Evolutionary conservation across 169 alveolate species (phyloP).

Genomic region (Cystoisospora suis): DNA sequence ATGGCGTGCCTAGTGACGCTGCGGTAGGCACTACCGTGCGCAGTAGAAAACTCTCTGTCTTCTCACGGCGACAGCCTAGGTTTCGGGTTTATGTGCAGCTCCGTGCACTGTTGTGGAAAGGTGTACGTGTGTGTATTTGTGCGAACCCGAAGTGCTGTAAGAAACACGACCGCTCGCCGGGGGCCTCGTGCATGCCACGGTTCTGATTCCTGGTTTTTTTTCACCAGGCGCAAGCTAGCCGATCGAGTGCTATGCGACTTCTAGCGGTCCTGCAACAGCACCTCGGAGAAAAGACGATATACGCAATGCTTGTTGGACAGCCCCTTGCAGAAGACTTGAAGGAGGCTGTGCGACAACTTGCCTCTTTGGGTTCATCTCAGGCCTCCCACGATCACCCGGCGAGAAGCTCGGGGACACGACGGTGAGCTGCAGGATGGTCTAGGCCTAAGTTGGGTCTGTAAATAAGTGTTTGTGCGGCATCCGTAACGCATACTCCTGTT

Average conservation of each 20-base stretch:
- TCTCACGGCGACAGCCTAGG: too few species aligned
- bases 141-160: background rate
- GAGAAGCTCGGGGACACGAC: too few species aligned
- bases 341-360: background rate
- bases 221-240: background rate
- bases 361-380: too few species aligned
- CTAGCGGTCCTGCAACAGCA: background rate
- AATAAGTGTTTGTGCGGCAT: background rate
- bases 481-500: background rate
- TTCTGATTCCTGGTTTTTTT: background rate
- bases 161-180: too few species aligned
- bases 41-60: too few species aligned
- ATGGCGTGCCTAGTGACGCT: too few species aligned
- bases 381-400: too few species aligned
- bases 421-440: too few species aligned
- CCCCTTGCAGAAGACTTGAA: conserved; percentile 14
- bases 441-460: too few species aligned
- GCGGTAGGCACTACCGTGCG: too few species aligned
- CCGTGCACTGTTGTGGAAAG: background rate
- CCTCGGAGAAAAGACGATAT: background rate
- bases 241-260: background rate
- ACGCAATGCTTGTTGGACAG: background rate
- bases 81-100: background rate
- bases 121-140: background rate
- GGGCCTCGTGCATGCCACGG: too few species aligned